Evolutionary conservation across 2,329 filamentous ascomycete species (phyloP).

Genomic region (Kalaharituber pfeilii): DNA sequence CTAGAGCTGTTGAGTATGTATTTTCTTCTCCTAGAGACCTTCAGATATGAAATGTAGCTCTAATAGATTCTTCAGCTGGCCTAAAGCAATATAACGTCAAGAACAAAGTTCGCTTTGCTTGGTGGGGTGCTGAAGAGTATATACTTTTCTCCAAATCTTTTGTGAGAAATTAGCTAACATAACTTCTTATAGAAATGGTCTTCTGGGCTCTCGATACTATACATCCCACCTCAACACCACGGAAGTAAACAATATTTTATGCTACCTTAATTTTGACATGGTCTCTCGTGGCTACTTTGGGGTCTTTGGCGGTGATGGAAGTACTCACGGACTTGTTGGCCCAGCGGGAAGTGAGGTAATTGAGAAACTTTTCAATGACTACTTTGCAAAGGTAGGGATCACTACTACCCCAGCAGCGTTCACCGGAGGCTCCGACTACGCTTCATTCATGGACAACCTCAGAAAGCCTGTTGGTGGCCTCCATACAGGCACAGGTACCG

Average conservation of each 20-base stretch:
- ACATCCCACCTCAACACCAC: conserved; percentile 20
- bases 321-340: conserved; percentile 17
- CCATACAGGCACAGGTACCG: conserved; percentile 24
- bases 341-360: conserved; percentile 26
- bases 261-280: conserved; percentile 29
- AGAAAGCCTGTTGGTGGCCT: conserved; percentile 27
- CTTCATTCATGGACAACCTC: conserved; percentile 25
- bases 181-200: conserved; percentile 17
- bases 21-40: neutral
- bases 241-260: conserved; percentile 23
- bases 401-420: conserved; percentile 23
- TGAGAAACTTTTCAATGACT: conserved; percentile 24
- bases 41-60: neutral
- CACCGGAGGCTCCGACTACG: conserved; percentile 25
- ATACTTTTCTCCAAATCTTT: neutral
- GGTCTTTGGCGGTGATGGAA: conserved; percentile 26
- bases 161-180: neutral
- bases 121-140: conserved; percentile 25
- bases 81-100: conserved; percentile 21
- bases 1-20: conserved; percentile 22
- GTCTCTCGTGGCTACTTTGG: conserved; percentile 25
- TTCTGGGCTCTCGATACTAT: conserved; percentile 25
- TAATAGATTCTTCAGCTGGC: conserved; percentile 3
- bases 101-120: conserved; percentile 26
- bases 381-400: conserved; percentile 20